Conservation (phyloP, 2,329 filamentous ascomycete species). For the Paracorniculantispora psalliotae region DNA sequence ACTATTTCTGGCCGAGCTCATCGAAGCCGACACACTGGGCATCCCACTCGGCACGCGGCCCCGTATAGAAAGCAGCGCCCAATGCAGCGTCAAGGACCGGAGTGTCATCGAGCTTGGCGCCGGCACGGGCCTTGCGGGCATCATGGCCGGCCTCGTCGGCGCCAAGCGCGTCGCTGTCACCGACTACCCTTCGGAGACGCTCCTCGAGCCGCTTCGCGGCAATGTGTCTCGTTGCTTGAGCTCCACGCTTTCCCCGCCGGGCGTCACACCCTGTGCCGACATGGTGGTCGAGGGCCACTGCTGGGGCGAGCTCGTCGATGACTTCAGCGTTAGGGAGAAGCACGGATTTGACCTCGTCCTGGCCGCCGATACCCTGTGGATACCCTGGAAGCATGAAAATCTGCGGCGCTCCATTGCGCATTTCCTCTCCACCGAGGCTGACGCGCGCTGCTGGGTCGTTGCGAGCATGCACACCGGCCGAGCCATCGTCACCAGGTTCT, state of each 20-base stretch:
- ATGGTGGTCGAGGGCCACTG: slow-evolving; percentile 48
- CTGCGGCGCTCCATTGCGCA: slow-evolving; percentile 57
- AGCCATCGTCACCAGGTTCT: slow-evolving; percentile 61
- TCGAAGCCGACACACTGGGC: slow-evolving; percentile 39
- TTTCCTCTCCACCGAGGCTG: slow-evolving; percentile 46
- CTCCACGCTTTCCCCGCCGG: slow-evolving; percentile 22
- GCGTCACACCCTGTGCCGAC: background rate
- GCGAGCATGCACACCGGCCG: slow-evolving; percentile 70
- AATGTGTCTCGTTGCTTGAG: slow-evolving; percentile 49
- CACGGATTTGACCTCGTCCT: slow-evolving; percentile 52
- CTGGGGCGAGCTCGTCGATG: slow-evolving; percentile 49
- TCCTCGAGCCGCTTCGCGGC: slow-evolving; percentile 50
- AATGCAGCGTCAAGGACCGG: slow-evolving; percentile 42
- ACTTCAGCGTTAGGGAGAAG: slow-evolving; percentile 16
- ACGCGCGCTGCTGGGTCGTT: slow-evolving; percentile 57
- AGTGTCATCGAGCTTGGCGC: slow-evolving; percentile 59
- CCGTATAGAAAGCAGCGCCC: slow-evolving; percentile 1
- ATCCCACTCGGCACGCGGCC: slow-evolving; percentile 12
- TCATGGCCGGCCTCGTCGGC: slow-evolving; percentile 38
- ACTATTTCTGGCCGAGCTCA: slow-evolving; percentile 43
- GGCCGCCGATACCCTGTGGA: slow-evolving; percentile 66
- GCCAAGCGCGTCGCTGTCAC: slow-evolving; percentile 48
- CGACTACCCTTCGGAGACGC: slow-evolving; percentile 57
- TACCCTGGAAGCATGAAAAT: slow-evolving; percentile 64
- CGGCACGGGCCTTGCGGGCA: slow-evolving; percentile 49